phyloP scores from a whole-genome alignment of 192 early-diverging fungal genomes.

The Podochytrium sp. region DNA sequence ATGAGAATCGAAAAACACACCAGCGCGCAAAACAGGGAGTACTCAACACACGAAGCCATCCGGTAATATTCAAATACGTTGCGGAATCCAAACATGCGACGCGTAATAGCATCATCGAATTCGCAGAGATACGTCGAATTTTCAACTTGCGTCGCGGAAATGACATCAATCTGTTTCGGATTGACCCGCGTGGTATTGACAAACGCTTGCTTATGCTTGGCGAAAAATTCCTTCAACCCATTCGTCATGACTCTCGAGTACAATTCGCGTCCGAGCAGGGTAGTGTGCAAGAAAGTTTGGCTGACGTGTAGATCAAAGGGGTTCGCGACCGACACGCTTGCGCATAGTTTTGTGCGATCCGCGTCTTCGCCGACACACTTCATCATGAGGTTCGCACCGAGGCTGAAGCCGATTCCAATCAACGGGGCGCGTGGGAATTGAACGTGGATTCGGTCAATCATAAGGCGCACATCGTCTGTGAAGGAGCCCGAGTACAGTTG shows the following conservation, averaged over 20 bases:
- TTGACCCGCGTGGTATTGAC: conserved; percentile 23
- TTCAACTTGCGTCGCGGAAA: conserved; percentile 53
- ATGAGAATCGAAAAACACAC: too few relatives aligned
- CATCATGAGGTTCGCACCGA: conserved; percentile 90
- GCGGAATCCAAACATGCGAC: conserved; percentile 76
- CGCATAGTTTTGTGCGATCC: conserved; percentile 73
- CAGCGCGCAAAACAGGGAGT: too few relatives aligned
- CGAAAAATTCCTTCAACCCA: conserved; percentile 57
- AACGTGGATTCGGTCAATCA: conserved; percentile 40
- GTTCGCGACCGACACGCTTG: conserved; percentile 81
- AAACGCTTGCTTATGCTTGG: conserved; percentile 30
- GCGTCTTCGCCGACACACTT: conserved; percentile 91
- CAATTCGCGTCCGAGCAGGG: conserved; percentile 58
- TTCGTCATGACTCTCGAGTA: conserved; percentile 64
- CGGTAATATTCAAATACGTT: conserved; percentile 79
- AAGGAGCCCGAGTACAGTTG: conserved; percentile 83
- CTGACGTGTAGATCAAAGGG: conserved; percentile 78
- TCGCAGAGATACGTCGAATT: conserved; percentile 65
- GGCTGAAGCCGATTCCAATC: conserved; percentile 86
- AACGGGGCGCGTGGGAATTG: conserved; percentile 68
- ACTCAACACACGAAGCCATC: conserved; percentile 34
- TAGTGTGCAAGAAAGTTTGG: conserved; percentile 49
- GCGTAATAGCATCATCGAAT: conserved; percentile 84
- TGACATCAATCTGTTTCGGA: conserved; percentile 28
- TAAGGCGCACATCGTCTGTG: conserved; percentile 74